These are phyloP conservation scores for Trichoderma sp. DNA, from an alignment of 2,329 filamentous ascomycete genomes.

Conservation along the genomic window DNA sequence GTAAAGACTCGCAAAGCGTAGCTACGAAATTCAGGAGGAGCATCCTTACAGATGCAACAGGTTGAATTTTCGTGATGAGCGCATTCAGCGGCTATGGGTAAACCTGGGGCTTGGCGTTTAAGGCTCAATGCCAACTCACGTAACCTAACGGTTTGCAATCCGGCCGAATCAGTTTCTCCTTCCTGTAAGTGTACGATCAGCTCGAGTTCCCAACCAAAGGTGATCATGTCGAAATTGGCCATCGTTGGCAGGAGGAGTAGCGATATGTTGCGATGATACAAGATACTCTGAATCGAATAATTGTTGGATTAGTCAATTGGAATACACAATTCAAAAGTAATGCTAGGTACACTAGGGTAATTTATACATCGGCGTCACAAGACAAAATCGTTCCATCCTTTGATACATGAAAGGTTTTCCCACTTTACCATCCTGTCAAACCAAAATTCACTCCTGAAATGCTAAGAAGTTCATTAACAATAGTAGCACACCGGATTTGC, in stretches of 20 bases:
- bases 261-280: neutral
- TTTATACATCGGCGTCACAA: neutral
- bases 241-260: neutral
- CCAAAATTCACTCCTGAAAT: neutral
- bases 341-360: neutral
- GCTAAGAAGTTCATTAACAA: neutral
- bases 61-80: neutral
- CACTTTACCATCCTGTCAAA: neutral
- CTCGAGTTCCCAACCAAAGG: slow-evolving; percentile 28
- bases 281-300: neutral
- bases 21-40: neutral
- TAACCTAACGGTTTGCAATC: neutral
- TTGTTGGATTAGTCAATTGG: neutral
- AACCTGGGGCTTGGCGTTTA: neutral
- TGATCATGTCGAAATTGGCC: neutral
- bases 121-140: neutral
- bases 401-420: neutral
- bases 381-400: neutral
- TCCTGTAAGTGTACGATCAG: slow-evolving; percentile 19
- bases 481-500: neutral
- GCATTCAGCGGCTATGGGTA: neutral
- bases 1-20: neutral
- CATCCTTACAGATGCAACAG: slow-evolving; percentile 1
- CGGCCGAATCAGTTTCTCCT: neutral
- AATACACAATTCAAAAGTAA: neutral